These are phyloP conservation scores for Mrakia hoshinonis DNA, from an alignment of 768 basidiomycete species.

Conservation along the genomic window DNA sequence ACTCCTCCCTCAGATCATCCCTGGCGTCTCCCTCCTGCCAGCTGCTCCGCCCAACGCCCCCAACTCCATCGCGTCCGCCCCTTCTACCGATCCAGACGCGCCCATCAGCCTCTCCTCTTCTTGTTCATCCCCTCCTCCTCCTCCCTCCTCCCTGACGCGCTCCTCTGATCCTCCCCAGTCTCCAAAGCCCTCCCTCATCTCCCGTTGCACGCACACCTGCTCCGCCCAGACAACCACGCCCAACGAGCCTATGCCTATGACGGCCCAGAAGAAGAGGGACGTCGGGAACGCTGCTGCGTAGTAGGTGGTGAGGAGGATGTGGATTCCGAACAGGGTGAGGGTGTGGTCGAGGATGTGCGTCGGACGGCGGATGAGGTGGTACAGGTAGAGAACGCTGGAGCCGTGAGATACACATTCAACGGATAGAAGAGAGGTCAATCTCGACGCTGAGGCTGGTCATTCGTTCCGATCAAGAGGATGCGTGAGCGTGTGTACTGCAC, in stretches of 20 bases:
- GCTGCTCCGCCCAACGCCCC: neutral
- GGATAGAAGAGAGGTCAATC: neutral
- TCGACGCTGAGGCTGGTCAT: neutral
- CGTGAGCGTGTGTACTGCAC: conserved; percentile 41
- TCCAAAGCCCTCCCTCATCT: conserved; percentile 73
- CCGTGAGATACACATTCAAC: conserved; percentile 39
- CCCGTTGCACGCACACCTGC: conserved; percentile 79
- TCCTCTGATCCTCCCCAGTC: conserved; percentile 21
- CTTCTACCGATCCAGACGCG: neutral
- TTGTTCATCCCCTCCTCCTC: neutral
- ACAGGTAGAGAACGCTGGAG: conserved; percentile 68
- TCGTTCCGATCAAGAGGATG: neutral
- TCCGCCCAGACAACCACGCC: conserved; percentile 73
- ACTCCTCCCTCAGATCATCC: neutral
- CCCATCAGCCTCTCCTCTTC: neutral
- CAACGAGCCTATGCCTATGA: conserved; percentile 62
- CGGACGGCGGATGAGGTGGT: conserved; percentile 76
- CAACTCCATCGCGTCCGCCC: neutral
- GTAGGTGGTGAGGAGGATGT: conserved; percentile 88
- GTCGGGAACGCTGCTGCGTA: conserved; percentile 71
- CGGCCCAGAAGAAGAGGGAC: conserved; percentile 84
- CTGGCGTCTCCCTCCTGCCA: neutral
- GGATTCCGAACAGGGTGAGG: conserved; percentile 80
- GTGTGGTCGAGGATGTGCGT: conserved; percentile 92
- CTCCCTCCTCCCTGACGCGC: neutral